Conservation (phyloP, 768 basidiomycete species). For the Boletus vinaceobasis region DNA sequence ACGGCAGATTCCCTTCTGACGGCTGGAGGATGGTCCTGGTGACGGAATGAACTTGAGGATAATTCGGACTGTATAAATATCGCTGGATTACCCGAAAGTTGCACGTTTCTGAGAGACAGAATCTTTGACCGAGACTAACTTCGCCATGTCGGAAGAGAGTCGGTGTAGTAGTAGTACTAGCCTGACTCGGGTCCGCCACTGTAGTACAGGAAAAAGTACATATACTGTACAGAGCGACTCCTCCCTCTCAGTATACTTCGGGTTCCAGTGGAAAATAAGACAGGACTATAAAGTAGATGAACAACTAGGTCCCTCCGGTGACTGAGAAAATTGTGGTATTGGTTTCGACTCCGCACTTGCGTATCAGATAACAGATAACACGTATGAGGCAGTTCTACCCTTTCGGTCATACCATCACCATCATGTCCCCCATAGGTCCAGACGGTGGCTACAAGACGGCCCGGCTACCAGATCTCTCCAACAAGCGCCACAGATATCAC, state of each 20-base stretch:
- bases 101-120: background rate
- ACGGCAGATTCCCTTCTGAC: background rate
- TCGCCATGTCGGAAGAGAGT: background rate
- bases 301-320: background rate
- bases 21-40: background rate
- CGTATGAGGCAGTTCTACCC: no score
- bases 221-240: background rate
- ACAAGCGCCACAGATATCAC: slow-evolving; percentile 10
- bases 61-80: background rate
- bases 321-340: no score
- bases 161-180: background rate
- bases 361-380: slow-evolving; percentile 16
- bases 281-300: background rate
- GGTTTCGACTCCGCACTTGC: background rate
- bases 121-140: background rate
- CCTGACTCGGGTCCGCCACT: background rate
- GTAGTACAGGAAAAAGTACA: background rate
- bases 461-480: slow-evolving; percentile 22
- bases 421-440: background rate
- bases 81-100: background rate
- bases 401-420: no score
- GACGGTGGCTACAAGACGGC: background rate
- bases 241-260: background rate
- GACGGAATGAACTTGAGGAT: background rate
- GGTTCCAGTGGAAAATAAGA: background rate